Evolutionary conservation across 2,329 filamentous ascomycete genomes (phyloP), one percentile per base, ranked within the genome.

Genomic region (Stagonosporopsis rhizophila): DNA sequence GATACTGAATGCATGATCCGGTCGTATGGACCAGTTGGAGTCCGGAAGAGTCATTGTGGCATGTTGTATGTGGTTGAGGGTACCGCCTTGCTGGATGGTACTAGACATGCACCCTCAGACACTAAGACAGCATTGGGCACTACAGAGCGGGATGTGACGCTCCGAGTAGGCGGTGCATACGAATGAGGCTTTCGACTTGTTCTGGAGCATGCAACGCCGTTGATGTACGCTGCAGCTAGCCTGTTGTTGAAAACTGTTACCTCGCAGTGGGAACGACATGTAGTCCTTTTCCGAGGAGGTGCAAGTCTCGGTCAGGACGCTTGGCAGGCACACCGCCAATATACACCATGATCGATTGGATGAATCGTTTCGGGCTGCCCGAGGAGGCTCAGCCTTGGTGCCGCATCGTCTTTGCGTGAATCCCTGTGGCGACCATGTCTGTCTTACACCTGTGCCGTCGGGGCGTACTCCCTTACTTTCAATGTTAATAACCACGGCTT

Each of bases 301-400:
- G 42, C 12, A 6, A 14, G 19, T 20, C 17, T 12, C 12, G 9
- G 12, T 9, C 17, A 14, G 20, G 28, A 37, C n/a, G 8, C 37
- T 56, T 52, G 53, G 53, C 53, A 56, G 53, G 53, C 34, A 56
- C 47, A 22, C 44, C 44, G 44, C 47, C 38, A 39, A 34, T 34
- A 48, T 1, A 20, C 15, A 47, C 41, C 42, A 22, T 17, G 27
- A 22, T 51, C 17, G 38, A 22, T 23, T 40, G 48, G 47, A 44
- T 39, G 19, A 3, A 30, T 47, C 53, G 44, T 44, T 47, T 56
- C 47, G 47, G 41, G 17, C 37, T 56, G 37, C 42, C 38, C 37
- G 37, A 28, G 17, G 25, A 14, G 28, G 9, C 3, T 30, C 28
- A 30, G 28, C 28, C 32, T 7, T 25, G 19, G 25, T 39, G 14